Base-by-base conservation (phyloP, 208 protist species). In the Lotmaria passim region DNA sequence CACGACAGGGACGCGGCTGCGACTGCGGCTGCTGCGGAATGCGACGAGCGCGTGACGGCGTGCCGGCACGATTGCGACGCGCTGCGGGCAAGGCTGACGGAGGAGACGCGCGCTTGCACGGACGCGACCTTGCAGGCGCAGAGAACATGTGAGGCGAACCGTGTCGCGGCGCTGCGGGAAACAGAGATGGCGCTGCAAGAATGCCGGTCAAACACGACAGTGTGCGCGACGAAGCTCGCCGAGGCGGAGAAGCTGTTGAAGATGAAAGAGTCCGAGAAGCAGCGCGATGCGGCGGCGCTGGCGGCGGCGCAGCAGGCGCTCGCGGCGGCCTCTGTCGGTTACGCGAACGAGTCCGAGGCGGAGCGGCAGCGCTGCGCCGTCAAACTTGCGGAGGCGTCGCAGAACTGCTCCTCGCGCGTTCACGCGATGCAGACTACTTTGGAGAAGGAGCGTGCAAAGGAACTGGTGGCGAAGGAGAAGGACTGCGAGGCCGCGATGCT, bases 311-410 rank as follows among this genome's bases (percentile, higher is more conserved):
- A 36, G 36, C 33, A 61, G 51, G 51, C 34, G 24, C 21, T 44
- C 6, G 15, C 51, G 39, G 44, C 53, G 14, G 69, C 55, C 17
- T 36, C 51, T n/a, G 51, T 23, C 28, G 68, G 30, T 11, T 33
- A 38, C 7, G 43, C 62, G 51, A 56, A 41, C 30, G 44, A 61
- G 39, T 63, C 48, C 12, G 60, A 68, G 24, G 50, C 19, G 46
- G 69, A 62, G 51, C 12, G 19, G 69, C 62, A 62, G 62, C 48
- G 46, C 46, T 76, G 62, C 30, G 34, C 10, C 12, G 44, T 39
- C 8, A 55, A 43, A 19, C 43, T 81, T 57, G 44, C 43, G 2
- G 15, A 34, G 30, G 57, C 31, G 11, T 15, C 14, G 31, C 14
- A 50, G 30, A 53, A 65, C 51, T 58, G 52, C 34, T 24, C 64